Conservation (phyloP, 352 stramenopile genomes). For the Phytophthora chlamydospora region DNA sequence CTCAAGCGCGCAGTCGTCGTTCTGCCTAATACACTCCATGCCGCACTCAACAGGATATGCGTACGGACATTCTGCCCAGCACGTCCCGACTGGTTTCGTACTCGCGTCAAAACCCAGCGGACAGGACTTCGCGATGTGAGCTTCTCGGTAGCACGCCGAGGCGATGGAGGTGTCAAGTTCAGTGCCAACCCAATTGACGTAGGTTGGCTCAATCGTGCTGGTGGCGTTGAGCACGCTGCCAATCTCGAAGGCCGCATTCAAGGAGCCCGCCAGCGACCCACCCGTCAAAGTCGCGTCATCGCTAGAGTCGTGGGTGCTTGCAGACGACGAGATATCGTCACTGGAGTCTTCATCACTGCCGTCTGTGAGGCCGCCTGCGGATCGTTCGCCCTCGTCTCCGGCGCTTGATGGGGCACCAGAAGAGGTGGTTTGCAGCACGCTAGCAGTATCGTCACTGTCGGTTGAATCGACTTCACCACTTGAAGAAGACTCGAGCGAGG, state of each 20-base stretch:
- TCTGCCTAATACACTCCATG: slow-evolving; percentile 48
- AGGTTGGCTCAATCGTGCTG: slow-evolving; percentile 19
- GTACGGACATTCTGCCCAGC: slow-evolving; percentile 46
- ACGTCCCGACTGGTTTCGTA: slow-evolving; percentile 17
- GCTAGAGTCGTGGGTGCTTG: not conserved
- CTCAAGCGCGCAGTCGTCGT: slow-evolving; percentile 34
- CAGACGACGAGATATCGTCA: not conserved
- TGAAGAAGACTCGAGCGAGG: slow-evolving; percentile 4
- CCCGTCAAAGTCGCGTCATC: not conserved
- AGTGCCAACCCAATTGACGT: slow-evolving; percentile 28
- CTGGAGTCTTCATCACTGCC: not conserved
- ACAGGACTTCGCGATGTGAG: slow-evolving; percentile 25
- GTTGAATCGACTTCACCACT: slow-evolving; percentile 7
- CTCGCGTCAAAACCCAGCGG: slow-evolving; percentile 20
- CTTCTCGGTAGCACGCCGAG: slow-evolving; percentile 36
- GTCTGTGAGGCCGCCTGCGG: not conserved
- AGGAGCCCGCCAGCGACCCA: not conserved
- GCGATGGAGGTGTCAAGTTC: slow-evolving; percentile 8
- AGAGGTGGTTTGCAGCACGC: not conserved
- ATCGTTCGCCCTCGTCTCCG: not conserved
- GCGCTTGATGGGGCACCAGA: not conserved
- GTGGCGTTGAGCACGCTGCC: slow-evolving; percentile 6
- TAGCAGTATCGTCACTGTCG: slow-evolving; percentile 15
- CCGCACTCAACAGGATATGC: slow-evolving; percentile 45
- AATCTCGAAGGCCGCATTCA: not conserved